Base-by-base conservation (phyloP, 1,284 basidiomycete genomes). In the Ustilago shanxiensis region DNA sequence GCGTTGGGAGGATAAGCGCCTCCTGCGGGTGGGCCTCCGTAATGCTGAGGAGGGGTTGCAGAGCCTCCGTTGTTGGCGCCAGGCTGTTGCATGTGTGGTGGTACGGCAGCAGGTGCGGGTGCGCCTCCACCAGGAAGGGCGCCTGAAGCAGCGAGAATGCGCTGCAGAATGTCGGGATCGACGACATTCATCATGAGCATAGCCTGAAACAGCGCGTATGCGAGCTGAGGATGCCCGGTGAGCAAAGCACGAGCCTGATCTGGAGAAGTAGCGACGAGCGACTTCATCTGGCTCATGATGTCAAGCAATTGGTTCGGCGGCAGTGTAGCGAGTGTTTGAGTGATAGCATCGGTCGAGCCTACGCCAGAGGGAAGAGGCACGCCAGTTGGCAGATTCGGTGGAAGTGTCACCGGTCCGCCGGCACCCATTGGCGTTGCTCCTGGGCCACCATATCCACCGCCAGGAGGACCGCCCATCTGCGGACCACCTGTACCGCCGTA, bases 241-340 rank as follows among this genome's bases (percentile, higher is more conserved):
- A 99, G 90, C 37, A 99, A 88, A 4, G 90, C 88, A 53, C 92
- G 89, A 35, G 96, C 95, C 87, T 95, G 92, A 47, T 98, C 95
- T 2, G 95, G 95, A 72, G 95, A 92, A 0, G 91, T 93, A 28
- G 93, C 91, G 29, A 97, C 92, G 82, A 98, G 94, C 1, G 92
- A 92, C 93, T 98, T 98, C 93, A 98, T 97, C 87, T 98, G 94
- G 31, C 92, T 92, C 80, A 99, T 89, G n/a, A 98, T 93, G 87
- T 99, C 96, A 86, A 96, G 91, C 73, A 98, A 89, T 85, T 98
- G 93, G 54, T 89, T 89, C 0, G 94, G 93, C 62, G 91, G 90
- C 88, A 97, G 93, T 13, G 89, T 91, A 29, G 93, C 95, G 41
- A 99, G 89, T 9, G 92, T 93, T 82, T 93, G 91, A 82, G 91